Conservation (phyloP, 495 filamentous ascomycete genomes). For the Rhypophila decipiens region DNA sequence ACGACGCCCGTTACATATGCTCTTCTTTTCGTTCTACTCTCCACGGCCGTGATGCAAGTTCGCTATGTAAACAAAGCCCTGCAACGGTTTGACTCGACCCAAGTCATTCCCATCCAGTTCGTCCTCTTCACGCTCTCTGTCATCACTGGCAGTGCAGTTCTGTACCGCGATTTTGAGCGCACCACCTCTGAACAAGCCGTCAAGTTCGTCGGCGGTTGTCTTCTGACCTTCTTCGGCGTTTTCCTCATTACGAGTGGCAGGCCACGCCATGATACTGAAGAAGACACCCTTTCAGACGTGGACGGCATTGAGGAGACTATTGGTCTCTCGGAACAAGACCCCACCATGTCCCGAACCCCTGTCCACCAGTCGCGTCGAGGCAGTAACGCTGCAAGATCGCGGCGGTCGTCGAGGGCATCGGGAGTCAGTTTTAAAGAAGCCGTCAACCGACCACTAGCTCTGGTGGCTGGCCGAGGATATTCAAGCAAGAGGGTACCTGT, state of each 20-base stretch:
- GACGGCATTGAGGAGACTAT: constrained; percentile 50
- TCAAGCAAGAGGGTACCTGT: constrained; percentile 11
- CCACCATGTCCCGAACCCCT: constrained; percentile 10
- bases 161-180: constrained; percentile 91
- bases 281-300: constrained; percentile 46
- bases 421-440: constrained; percentile 28
- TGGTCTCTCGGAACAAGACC: constrained; percentile 34
- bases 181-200: constrained; percentile 58
- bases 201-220: constrained; percentile 86
- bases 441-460: constrained; percentile 14
- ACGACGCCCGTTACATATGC: constrained; percentile 89
- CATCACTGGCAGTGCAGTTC: constrained; percentile 84
- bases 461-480: constrained; percentile 13
- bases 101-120: constrained; percentile 95
- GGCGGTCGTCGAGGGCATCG: constrained; percentile 36
- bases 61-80: constrained; percentile 92
- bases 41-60: constrained; percentile 88
- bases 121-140: constrained; percentile 94
- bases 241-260: constrained; percentile 82
- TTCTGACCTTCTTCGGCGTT: constrained; percentile 87
- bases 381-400: constrained; percentile 21
- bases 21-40: constrained; percentile 66
- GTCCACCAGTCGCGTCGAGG: constrained; percentile 6
- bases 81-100: constrained; percentile 91
- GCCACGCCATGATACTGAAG: constrained; percentile 40